Evolutionary conservation across 768 basidiomycete species (phyloP).

Genomic region (Omphalotus guepiniiformis): DNA sequence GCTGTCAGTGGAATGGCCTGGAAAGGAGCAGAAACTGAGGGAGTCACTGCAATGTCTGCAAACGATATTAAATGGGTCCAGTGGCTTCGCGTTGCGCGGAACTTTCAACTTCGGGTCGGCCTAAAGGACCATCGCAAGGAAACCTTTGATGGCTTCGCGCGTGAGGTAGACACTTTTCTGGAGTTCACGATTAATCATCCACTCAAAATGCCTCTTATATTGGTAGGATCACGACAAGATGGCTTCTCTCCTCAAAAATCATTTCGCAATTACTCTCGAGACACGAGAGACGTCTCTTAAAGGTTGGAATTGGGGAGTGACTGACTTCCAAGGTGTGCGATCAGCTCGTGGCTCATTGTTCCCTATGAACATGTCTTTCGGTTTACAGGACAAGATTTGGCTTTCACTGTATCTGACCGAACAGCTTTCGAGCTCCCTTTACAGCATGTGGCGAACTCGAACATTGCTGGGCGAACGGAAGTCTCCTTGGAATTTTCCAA

Average conservation of each 20-base stretch:
- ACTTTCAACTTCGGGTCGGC: conserved; percentile 85
- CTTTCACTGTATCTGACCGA: conserved; percentile 85
- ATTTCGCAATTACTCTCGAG: conserved; percentile 84
- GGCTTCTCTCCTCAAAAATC: conserved; percentile 74
- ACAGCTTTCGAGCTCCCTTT: conserved; percentile 89
- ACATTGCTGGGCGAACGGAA: conserved; percentile 95
- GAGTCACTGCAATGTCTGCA: conserved; percentile 58
- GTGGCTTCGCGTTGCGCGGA: conserved; percentile 89
- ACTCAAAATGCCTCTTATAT: not conserved
- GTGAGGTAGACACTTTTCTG: conserved; percentile 58
- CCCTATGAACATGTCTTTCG: too few species aligned
- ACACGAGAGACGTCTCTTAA: conserved; percentile 82
- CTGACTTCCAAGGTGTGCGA: conserved; percentile 82
- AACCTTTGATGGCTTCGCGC: conserved; percentile 90
- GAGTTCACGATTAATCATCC: not conserved
- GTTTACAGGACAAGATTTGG: conserved; percentile 76
- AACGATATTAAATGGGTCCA: conserved; percentile 83
- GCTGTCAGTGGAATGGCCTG: conserved; percentile 91
- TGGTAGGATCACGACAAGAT: conserved; percentile 88
- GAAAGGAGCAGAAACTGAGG: conserved; percentile 73
- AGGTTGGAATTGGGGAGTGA: conserved; percentile 98
- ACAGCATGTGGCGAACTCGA: conserved; percentile 86
- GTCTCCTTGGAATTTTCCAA: conserved; percentile 94
- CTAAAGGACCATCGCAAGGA: conserved; percentile 73
- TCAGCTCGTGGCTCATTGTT: too few species aligned